A percentile compares a stretch with the other conserved stretches of the same genome.
phyloP scores from a whole-genome alignment of 768 basidiomycete species.

The Amanita pseudoporphyria region DNA sequence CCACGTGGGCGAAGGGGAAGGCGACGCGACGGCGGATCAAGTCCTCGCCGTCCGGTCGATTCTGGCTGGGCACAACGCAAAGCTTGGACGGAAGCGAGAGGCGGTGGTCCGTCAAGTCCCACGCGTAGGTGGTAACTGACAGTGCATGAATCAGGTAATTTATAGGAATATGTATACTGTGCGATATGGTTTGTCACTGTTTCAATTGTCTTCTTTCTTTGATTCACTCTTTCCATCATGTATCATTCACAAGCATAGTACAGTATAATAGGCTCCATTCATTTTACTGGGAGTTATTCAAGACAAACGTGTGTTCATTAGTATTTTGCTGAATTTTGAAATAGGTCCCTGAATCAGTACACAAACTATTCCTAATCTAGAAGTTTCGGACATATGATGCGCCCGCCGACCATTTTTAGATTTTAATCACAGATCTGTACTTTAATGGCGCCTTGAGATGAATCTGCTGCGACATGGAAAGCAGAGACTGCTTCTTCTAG shows the following conservation, averaged over 20 bases:
- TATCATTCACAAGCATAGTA: background rate
- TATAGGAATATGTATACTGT: conserved; percentile 5
- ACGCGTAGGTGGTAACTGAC: conserved; percentile 12
- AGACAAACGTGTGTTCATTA: no score
- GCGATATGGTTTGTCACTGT: conserved; percentile 7
- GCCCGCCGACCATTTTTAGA: background rate
- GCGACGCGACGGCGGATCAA: conserved; percentile 20
- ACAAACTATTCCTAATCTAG: background rate
- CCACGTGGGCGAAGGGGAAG: conserved; percentile 24
- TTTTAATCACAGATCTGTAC: conserved; percentile 50
- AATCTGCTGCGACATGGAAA: conserved; percentile 69
- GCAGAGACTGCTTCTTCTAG: conserved; percentile 70
- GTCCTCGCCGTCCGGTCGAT: conserved; percentile 34
- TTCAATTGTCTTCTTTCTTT: conserved; percentile 1
- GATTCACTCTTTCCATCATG: background rate
- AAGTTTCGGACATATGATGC: background rate
- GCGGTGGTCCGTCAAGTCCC: conserved; percentile 16
- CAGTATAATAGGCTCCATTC: background rate
- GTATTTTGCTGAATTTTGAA: no score
- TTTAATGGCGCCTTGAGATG: conserved; percentile 58
- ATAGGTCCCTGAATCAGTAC: background rate
- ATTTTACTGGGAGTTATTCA: no score
- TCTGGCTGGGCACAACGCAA: conserved; percentile 46
- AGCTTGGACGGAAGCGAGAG: conserved; percentile 22
- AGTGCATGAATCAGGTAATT: background rate